Base-by-base conservation (phyloP, 2,329 filamentous ascomycete genomes). In the Epichloe sylvatica region DNA sequence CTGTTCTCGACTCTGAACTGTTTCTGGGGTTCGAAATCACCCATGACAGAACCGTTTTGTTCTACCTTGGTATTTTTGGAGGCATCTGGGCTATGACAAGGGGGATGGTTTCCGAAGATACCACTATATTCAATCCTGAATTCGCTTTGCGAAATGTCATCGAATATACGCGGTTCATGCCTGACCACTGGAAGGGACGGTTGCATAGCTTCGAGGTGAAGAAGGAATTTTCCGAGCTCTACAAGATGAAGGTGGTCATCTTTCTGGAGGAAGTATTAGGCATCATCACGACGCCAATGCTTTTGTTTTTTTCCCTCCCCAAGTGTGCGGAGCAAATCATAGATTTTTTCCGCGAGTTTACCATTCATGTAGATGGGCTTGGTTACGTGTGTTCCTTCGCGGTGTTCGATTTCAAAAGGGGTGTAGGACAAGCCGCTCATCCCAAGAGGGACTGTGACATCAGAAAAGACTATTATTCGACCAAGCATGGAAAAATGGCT, bases 401-500 rank as follows among this genome's bases (percentile, higher is more conserved):
- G 3, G 88, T 95, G 36, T 98, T 98, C 60, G 87, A 96, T 55
- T 97, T 97, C 69, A 90, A 94, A 21, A 91, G 89, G 63, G 85
- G 83, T 23, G 74, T 83, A 21, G 70, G 68, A 13, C 69, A 70
- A 23, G 63, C 63, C 4, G 68, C 64, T 47, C 66, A 65, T 15
- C 62, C 63, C 37, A 67, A 52, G 52, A 63, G 56, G 49, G 64
- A 59, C 54, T 64, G 74, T n/a, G 84, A 89, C 62, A 76, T 89
- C 9, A 81, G 92, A 11, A 86, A 92, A 52, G 90, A 96, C 57
- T 97, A 97, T 64, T 97, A 92, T 62, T 82, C 87, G 21, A 88
- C 89, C 9, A 96, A 96, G 62, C 90, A 98, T 60, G 87, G 90
- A 54, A 98, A 98, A 70, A 95, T 98, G 87, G 83, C 92, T n/a